Percentiles rank a stretch among this genome's conserved stretches.
These are phyloP conservation scores for Ilyonectria robusta DNA, from an alignment of 2,329 filamentous ascomycete species.

Conservation along the genomic window DNA sequence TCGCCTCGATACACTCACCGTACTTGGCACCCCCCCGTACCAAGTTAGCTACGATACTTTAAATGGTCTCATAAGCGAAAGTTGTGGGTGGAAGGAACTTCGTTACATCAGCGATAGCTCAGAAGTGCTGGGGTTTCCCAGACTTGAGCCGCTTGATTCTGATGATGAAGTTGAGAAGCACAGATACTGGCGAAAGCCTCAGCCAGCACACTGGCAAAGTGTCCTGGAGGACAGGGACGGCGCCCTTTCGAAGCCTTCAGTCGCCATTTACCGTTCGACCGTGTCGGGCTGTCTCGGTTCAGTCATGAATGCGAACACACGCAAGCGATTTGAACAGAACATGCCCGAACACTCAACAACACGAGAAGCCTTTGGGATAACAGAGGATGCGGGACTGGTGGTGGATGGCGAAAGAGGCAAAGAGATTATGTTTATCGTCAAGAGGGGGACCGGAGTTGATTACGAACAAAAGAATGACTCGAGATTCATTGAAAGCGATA, in stretches of 20 bases:
- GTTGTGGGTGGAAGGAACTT: conserved; percentile 32
- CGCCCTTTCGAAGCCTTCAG: conserved; percentile 9
- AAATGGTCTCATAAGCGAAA: conserved; percentile 13
- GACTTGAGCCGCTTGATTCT: neutral
- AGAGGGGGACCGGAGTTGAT: conserved; percentile 11
- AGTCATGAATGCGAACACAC: neutral
- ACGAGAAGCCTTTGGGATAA: neutral
- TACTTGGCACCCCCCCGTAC: neutral
- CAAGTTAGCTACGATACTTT: conserved; percentile 15
- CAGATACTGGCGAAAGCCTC: conserved; percentile 21
- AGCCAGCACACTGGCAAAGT: conserved; percentile 22
- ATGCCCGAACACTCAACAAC: neutral
- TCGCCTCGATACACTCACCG: conserved; percentile 28
- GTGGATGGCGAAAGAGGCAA: conserved; percentile 8
- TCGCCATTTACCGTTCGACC: conserved; percentile 26
- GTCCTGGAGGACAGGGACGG: conserved; percentile 20
- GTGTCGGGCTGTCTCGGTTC: neutral
- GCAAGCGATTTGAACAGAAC: conserved; percentile 5
- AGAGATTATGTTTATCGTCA: conserved; percentile 16
- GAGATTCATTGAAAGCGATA: neutral
- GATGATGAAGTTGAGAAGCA: neutral
- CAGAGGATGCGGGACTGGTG: conserved; percentile 7
- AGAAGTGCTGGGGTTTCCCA: conserved; percentile 11
- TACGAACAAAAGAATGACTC: conserved; percentile 19
- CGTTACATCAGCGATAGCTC: conserved; percentile 23